Evolutionary conservation across 352 stramenopile genomes (phyloP).

Genomic region (Globisporangium canariense): DNA sequence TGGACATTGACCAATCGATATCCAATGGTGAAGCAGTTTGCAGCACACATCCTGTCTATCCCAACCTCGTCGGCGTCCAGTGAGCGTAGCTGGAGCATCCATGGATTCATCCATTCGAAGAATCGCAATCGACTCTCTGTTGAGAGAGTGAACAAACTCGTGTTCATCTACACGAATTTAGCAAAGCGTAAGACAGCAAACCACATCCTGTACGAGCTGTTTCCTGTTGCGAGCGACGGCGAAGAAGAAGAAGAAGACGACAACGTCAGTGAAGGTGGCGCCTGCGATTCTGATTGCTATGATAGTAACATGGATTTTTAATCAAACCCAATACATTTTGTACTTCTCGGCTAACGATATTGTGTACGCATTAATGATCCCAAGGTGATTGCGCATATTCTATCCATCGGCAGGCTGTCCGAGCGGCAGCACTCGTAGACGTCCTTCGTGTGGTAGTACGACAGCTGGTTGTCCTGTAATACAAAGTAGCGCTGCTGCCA

Average conservation of each 20-base stretch:
- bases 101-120: conserved; percentile 19
- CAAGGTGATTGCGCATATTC: too few species aligned
- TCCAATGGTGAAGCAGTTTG: background rate
- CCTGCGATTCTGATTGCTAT: too few species aligned
- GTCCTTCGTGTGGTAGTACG: conserved; percentile 84
- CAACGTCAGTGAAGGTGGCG: too few species aligned
- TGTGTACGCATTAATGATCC: too few species aligned
- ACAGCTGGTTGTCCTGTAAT: conserved; percentile 69
- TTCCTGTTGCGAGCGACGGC: conserved; percentile 8
- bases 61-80: conserved; percentile 19
- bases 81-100: conserved; percentile 18
- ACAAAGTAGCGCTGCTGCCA: conserved; percentile 89
- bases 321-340: too few species aligned
- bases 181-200: conserved; percentile 12
- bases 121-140: conserved; percentile 9
- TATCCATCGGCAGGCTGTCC: conserved; percentile 78
- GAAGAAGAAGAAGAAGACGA: too few species aligned
- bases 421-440: conserved; percentile 80
- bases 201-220: conserved; percentile 20
- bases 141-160: conserved; percentile 15
- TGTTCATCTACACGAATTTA: conserved; percentile 20
- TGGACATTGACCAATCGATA: conserved; percentile 5
- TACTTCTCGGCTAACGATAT: too few species aligned
- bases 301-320: too few species aligned
- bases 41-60: conserved; percentile 10